Base-by-base conservation (phyloP, 2,329 filamentous ascomycete species). In the Xylariaceae sp. region DNA sequence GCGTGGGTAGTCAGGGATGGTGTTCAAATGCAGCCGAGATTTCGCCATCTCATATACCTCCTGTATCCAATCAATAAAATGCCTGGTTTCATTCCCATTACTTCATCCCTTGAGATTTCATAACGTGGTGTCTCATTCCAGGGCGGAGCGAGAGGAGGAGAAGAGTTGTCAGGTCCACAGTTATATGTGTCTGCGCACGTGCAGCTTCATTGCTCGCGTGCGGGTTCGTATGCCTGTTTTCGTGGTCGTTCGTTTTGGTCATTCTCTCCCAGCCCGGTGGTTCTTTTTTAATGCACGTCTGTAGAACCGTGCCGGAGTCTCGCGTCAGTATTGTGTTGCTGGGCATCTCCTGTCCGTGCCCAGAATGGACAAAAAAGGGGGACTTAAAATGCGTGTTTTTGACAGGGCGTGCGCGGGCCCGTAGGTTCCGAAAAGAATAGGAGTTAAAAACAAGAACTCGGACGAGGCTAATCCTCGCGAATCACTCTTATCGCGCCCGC, bases 11-110 rank as follows among this genome's bases (percentile, higher is more conserved):
- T 54, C 58, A 55, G 53, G 61, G 49, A 56, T 60, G 57, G 49
- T 35, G 37, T 52, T 48, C 45, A 59, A 49, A 59, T 57, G 56
- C 62, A 64, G 62, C 62, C 60, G 58, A 58, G 60, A 65, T 65
- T 60, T 62, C 64, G 60, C 66, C 62, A 64, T 65, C 51, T 57
- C 23, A 30, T 30, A 51, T 62, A 34, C 4, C 23, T 63, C 67
- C 69, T 15, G 64, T 64, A 64, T 54, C 66, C 65, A 67, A 69
- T 69, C 64, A 66, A 67, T 67, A 64, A 30, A 66, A 63, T 37
- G 59, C 42, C 53, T 59, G 60, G 66, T 64, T 58, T 63, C 11
- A 2, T 23, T 51, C 15, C 13, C 49, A 63, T 64, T 63, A 61
- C 58, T 65, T 58, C 64, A 59, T 58, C 50, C 44, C 53, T 55